Evolutionary conservation across 2,329 filamentous ascomycete species (phyloP).

Genomic region (Diaporthe citri): DNA sequence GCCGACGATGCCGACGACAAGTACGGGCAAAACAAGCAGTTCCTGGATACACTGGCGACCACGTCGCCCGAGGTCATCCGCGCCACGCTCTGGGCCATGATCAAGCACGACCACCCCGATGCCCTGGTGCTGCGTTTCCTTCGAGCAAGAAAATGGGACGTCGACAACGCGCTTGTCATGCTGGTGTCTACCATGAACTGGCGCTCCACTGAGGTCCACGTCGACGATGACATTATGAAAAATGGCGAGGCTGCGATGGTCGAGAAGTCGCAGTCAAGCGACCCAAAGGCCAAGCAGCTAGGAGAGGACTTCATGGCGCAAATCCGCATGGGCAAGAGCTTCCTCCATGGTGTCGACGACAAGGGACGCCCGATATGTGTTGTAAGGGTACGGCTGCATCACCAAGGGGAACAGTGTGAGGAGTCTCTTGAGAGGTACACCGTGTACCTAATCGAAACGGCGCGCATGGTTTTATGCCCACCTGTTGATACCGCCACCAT

Average conservation of each 20-base stretch:
- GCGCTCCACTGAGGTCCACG: constrained; percentile 84
- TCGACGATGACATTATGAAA: constrained; percentile 88
- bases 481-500: constrained; percentile 96
- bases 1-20: constrained; percentile 81
- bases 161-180: constrained; percentile 94
- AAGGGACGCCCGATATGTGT: constrained; percentile 87
- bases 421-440: constrained; percentile 89
- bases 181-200: constrained; percentile 94
- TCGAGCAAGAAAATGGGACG: constrained; percentile 94
- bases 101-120: constrained; percentile 96
- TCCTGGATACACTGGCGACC: constrained; percentile 82
- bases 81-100: constrained; percentile 89
- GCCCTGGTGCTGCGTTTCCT: constrained; percentile 85
- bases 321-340: constrained; percentile 91
- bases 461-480: constrained; percentile 82
- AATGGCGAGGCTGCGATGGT: constrained; percentile 79
- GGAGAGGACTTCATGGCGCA: constrained; percentile 85
- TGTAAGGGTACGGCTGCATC: constrained; percentile 86
- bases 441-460: constrained; percentile 93
- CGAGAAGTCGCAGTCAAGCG: constrained; percentile 67
- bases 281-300: constrained; percentile 73
- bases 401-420: constrained; percentile 83
- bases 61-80: constrained; percentile 84
- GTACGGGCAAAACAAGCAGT: constrained; percentile 90
- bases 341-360: constrained; percentile 88